Evolutionary conservation across 495 filamentous ascomycete genomes (phyloP).

Genomic region (Rostrohypoxylon terebratum): DNA sequence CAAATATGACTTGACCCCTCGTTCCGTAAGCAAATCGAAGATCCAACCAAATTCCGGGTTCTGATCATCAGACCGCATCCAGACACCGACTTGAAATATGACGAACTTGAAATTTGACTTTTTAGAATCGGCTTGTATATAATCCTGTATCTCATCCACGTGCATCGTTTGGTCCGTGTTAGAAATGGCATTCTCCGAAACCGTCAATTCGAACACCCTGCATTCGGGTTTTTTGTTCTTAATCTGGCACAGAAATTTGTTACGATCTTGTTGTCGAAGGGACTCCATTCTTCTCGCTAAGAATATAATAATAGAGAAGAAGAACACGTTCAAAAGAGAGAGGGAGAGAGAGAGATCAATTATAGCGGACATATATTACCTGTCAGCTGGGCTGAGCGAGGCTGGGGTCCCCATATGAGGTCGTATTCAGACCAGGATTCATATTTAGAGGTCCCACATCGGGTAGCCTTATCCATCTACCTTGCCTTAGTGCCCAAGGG

Average conservation of each 20-base stretch:
- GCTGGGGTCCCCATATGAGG: no score
- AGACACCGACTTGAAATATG: no score
- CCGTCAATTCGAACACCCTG: slow-evolving; percentile 11
- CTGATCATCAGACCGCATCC: no score
- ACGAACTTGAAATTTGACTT: slow-evolving; percentile 22
- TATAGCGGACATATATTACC: no score
- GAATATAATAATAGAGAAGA: no score
- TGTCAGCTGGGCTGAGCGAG: no score
- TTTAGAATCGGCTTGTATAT: neutral
- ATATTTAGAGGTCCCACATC: no score
- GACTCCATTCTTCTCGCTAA: neutral
- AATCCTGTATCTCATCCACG: neutral
- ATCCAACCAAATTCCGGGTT: slow-evolving; percentile 4
- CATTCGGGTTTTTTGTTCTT: neutral
- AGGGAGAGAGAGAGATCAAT: no score
- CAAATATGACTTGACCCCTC: slow-evolving; percentile 15
- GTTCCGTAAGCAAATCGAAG: slow-evolving; percentile 2
- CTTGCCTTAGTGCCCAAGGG: no score
- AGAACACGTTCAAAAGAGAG: no score
- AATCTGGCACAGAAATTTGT: neutral
- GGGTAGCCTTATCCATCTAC: no score
- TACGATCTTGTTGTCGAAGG: slow-evolving; percentile 3
- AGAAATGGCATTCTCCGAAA: neutral
- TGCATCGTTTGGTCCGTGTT: slow-evolving; percentile 9
- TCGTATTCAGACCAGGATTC: no score